A percentile compares a stretch with the other conserved stretches of the same genome.
These are phyloP conservation scores for Sporisorium sorghi DNA, from an alignment of 1,284 basidiomycete genomes.

Conservation along the genomic window DNA sequence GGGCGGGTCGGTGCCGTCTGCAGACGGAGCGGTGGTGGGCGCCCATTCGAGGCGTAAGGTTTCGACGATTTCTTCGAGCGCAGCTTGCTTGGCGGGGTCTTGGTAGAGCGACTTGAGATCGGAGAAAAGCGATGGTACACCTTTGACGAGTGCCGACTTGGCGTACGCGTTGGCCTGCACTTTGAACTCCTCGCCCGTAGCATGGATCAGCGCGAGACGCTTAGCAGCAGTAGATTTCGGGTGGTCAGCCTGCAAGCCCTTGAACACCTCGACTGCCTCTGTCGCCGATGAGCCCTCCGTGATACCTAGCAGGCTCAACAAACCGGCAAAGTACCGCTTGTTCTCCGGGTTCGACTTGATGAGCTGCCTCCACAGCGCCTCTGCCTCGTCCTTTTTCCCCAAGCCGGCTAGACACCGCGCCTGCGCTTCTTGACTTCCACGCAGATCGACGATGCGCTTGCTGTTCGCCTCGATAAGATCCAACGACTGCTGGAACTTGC, in stretches of 20 bases:
- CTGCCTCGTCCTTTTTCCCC: constrained; percentile 76
- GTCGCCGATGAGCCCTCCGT: constrained; percentile 70
- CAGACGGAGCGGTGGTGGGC: constrained; percentile 19
- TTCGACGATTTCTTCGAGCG: constrained; percentile 78
- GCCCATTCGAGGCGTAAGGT: constrained; percentile 52
- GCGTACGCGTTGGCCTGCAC: constrained; percentile 79
- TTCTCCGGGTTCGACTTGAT: constrained; percentile 88
- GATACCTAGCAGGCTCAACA: constrained; percentile 77
- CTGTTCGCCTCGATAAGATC: constrained; percentile 40
- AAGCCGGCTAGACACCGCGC: constrained; percentile 74
- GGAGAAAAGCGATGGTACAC: constrained; percentile 92
- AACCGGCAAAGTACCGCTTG: constrained; percentile 82
- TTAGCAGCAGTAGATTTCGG: constrained; percentile 60
- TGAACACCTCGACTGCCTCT: constrained; percentile 42
- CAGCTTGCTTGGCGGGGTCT: constrained; percentile 74
- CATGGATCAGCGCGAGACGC: constrained; percentile 55
- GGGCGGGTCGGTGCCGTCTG: constrained; percentile 74
- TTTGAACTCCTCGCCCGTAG: constrained; percentile 75
- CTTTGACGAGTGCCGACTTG: constrained; percentile 79
- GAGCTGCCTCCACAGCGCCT: constrained; percentile 81
- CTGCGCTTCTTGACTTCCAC: constrained; percentile 41
- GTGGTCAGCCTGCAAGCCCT: constrained; percentile 42
- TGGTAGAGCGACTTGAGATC: constrained; percentile 91
- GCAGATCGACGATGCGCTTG: constrained; percentile 68
- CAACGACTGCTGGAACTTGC: constrained; percentile 71